Evolutionary conservation across 2,329 filamentous ascomycete species (phyloP).

Genomic region (Simplicillium sp.): DNA sequence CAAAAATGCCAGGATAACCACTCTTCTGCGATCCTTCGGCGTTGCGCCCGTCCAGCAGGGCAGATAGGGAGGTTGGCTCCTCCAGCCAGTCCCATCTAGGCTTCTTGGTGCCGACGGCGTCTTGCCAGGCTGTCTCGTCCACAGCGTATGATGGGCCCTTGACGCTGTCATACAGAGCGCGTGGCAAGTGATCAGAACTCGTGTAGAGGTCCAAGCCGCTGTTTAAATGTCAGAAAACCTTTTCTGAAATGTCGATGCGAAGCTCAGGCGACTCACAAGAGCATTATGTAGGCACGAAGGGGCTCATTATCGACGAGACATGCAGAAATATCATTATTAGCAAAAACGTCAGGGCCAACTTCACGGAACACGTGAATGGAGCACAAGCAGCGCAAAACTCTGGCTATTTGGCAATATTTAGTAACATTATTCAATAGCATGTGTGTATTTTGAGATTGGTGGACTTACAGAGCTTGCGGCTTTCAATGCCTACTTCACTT

Average conservation of each 20-base stretch:
- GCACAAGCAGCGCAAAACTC: slow-evolving; percentile 18
- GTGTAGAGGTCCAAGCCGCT: slow-evolving; percentile 21
- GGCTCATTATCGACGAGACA: slow-evolving; percentile 22
- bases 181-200: slow-evolving; percentile 20
- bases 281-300: slow-evolving; percentile 21
- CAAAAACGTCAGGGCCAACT: slow-evolving; percentile 16
- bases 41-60: no score
- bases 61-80: slow-evolving; percentile 7
- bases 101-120: slow-evolving; percentile 16
- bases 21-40: no score
- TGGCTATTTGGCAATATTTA: no score
- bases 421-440: no score
- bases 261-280: slow-evolving; percentile 21
- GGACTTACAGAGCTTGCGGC: slow-evolving; percentile 19
- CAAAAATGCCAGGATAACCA: no score
- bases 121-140: slow-evolving; percentile 19
- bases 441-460: no score
- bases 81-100: slow-evolving; percentile 26
- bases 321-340: slow-evolving; percentile 25
- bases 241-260: no score
- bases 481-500: slow-evolving; percentile 16
- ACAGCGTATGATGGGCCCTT: slow-evolving; percentile 20
- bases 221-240: neutral
- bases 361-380: slow-evolving; percentile 24
- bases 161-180: slow-evolving; percentile 14